phyloP scores from a whole-genome alignment of 257 asterid genomes.

The Capsicum chinense region DNA sequence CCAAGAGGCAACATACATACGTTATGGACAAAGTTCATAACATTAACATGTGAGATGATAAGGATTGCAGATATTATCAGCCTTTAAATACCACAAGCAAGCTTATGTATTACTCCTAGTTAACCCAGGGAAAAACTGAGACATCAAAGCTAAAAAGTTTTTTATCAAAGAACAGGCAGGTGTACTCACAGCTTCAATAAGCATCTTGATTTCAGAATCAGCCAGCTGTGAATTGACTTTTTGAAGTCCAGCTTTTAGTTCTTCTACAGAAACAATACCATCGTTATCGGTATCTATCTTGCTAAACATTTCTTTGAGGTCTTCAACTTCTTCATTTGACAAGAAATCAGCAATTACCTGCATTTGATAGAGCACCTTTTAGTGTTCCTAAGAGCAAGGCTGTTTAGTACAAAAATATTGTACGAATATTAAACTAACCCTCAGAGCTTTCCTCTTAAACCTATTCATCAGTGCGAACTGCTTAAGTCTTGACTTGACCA shows the following conservation, averaged over 20 bases:
- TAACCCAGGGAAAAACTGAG: not conserved
- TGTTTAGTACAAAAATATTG: conserved; percentile 5
- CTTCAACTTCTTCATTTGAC: conserved; percentile 92
- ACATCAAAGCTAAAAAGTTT: not conserved
- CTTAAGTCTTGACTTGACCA: conserved; percentile 88
- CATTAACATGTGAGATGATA: conserved; percentile 1
- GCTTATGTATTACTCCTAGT: not conserved
- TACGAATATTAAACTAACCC: conserved; percentile 60
- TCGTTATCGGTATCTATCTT: conserved; percentile 81
- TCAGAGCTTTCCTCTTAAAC: conserved; percentile 90
- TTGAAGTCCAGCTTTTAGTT: conserved; percentile 72
- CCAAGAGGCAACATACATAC: not conserved
- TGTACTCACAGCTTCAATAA: conserved; percentile 80
- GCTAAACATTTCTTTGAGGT: conserved; percentile 77
- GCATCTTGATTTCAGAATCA: conserved; percentile 83
- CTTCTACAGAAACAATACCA: conserved; percentile 82
- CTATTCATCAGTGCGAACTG: conserved; percentile 93
- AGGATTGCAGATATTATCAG: not conserved
- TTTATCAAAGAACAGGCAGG: conserved; percentile 15
- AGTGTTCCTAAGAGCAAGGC: conserved; percentile 31
- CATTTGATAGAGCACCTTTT: conserved; percentile 32
- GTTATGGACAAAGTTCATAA: not conserved
- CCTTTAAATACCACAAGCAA: not conserved
- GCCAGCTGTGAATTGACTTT: conserved; percentile 67
- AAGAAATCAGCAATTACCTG: conserved; percentile 97